These are phyloP conservation scores for Mycena filopes DNA, from an alignment of 768 basidiomycete species.

Conservation along the genomic window DNA sequence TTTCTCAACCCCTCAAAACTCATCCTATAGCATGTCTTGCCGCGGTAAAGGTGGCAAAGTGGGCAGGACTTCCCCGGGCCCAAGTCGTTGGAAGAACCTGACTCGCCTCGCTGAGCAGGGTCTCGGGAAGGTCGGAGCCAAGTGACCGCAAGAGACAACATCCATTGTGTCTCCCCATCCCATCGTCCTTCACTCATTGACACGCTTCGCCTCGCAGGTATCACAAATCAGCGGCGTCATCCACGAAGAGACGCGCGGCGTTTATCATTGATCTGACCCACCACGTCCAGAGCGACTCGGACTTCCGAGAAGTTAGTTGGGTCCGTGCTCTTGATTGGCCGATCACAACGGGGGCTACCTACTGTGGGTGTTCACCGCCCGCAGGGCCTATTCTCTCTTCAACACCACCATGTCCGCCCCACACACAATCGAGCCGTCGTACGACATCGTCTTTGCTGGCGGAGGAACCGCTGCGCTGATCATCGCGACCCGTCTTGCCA, in stretches of 20 bases:
- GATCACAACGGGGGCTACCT: too few species aligned
- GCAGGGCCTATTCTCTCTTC: neutral
- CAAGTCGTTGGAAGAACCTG: too few species aligned
- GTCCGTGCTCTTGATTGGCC: too few species aligned
- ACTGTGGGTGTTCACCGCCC: too few species aligned
- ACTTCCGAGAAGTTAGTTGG: too few species aligned
- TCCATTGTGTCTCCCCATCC: slow-evolving; percentile 59
- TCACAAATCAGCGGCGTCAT: slow-evolving; percentile 3
- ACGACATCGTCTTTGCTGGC: slow-evolving; percentile 33
- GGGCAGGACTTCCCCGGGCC: too few species aligned
- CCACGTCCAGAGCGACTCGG: too few species aligned
- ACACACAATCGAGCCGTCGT: slow-evolving; percentile 5
- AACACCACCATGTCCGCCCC: slow-evolving; percentile 3
- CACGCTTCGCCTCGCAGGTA: slow-evolving; percentile 47
- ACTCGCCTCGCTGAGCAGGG: neutral
- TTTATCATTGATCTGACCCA: too few species aligned
- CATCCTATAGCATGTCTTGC: slow-evolving; percentile 9
- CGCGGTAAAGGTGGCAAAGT: neutral
- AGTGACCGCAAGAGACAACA: too few species aligned
- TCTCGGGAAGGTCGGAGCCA: too few species aligned
- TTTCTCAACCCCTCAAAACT: neutral
- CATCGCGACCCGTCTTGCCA: slow-evolving; percentile 39
- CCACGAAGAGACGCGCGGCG: slow-evolving; percentile 8
- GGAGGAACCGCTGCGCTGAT: slow-evolving; percentile 43
- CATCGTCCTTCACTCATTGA: neutral